phyloP scores from a whole-genome alignment of 768 basidiomycete genomes.

The Termitomyces sp. region DNA sequence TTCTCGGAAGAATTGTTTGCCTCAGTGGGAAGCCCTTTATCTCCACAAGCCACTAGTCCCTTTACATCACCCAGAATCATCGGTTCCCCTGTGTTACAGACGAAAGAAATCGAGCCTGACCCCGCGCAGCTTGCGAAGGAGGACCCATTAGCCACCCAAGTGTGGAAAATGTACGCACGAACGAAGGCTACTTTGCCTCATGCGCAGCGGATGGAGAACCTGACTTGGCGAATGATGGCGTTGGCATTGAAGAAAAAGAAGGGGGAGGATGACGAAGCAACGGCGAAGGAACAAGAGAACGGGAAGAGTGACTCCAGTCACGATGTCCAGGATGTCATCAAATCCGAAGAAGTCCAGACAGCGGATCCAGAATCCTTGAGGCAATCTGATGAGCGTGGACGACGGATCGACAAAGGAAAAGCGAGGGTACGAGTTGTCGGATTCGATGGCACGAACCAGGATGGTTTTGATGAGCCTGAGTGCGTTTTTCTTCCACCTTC shows the following conservation, averaged over 20 bases:
- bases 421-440: constrained; percentile 72
- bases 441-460: constrained; percentile 73
- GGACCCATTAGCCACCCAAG: constrained; percentile 90
- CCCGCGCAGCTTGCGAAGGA: constrained; percentile 69
- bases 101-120: constrained; percentile 38
- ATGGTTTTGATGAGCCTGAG: constrained; percentile 69
- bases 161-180: constrained; percentile 95
- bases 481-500: constrained; percentile 32
- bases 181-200: constrained; percentile 88
- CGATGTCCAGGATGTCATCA: constrained; percentile 11
- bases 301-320: constrained; percentile 11
- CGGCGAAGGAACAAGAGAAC: constrained; percentile 11
- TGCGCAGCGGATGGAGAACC: constrained; percentile 94
- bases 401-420: constrained; percentile 78
- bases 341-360: constrained; percentile 16
- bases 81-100: constrained; percentile 63
- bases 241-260: constrained; percentile 87
- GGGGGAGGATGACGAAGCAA: constrained; percentile 53
- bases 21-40: constrained; percentile 26
- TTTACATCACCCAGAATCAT: constrained; percentile 63
- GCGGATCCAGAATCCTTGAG: constrained; percentile 16
- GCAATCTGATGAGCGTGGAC: constrained; percentile 52
- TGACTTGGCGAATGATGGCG: constrained; percentile 99
- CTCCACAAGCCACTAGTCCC: constrained; percentile 40
- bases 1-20: constrained; percentile 67